Evolutionary conservation across 306 rosid species (phyloP).

Genomic region (Sindora glabra): DNA sequence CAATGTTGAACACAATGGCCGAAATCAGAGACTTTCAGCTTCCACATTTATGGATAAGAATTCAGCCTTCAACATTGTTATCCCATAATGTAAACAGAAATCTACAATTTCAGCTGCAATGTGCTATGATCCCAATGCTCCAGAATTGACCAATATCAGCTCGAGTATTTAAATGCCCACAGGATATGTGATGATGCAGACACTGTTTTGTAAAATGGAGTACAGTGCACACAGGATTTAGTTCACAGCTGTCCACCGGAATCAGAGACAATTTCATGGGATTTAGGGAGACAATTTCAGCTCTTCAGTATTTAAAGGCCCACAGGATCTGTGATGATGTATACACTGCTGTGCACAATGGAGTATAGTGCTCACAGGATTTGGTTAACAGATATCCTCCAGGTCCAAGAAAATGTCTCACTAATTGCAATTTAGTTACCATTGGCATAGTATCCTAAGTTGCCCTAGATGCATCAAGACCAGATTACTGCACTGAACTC

Average conservation of each 20-base stretch:
- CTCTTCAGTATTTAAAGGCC: conserved; percentile 7
- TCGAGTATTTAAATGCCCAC: conserved; percentile 11
- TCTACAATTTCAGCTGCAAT: conserved; percentile 10
- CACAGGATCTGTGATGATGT: conserved; percentile 4
- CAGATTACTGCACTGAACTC: conserved; percentile 15
- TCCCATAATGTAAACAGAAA: conserved; percentile 2
- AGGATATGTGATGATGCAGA: not conserved
- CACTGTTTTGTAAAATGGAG: not conserved
- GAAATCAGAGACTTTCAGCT: conserved; percentile 9
- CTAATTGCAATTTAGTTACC: conserved; percentile 6
- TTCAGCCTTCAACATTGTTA: conserved; percentile 5
- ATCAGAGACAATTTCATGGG: no score
- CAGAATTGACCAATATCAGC: conserved; percentile 9
- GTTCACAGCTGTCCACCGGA: no score
- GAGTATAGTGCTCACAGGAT: not conserved
- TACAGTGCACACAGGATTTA: not conserved
- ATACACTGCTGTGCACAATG: not conserved
- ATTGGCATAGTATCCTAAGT: conserved; percentile 2
- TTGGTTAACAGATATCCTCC: not conserved
- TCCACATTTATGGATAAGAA: conserved; percentile 2
- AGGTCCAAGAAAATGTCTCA: conserved; percentile 13
- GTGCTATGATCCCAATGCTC: conserved; percentile 16
- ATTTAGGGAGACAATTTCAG: no score
- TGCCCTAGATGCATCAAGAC: conserved; percentile 5
- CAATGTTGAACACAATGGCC: conserved; percentile 14